Base-by-base conservation (phyloP, 2,329 filamentous ascomycete genomes). In the Penicillium freii region DNA sequence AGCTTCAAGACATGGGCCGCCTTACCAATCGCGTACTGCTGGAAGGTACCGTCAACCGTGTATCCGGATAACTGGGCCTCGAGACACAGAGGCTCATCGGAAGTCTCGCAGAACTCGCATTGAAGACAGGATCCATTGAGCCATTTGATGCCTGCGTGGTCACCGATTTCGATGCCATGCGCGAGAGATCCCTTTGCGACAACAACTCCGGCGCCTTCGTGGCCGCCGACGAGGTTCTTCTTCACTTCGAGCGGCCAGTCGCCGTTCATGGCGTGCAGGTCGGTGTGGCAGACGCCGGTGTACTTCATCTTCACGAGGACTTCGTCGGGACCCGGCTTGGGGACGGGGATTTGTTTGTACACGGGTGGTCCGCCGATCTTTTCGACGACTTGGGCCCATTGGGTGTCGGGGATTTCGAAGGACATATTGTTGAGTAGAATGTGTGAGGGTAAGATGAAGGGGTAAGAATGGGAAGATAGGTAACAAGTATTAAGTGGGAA, bases 321-420 rank as follows among this genome's bases (percentile, higher is more conserved):
- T 78, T 97, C 90, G 79, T 96, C 92, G 51, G 92, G 88, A 23
- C 87, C 91, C 39, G 92, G 92, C 75, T 87, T 84, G 62, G 82
- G 82, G 51, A 96, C 91, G 65, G 90, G 87, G 69, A 97, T 93
- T 78, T 76, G 69, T 61, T 76, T 77, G 72, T 74, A 76, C 47
- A 71, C 65, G n/a, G 73, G 80, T 81, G 87, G 84, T 55, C 87
- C 87, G 66, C 90, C 91, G 56, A 83, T 87, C 82, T 91, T 84
- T 77, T 96, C 90, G 68, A 94, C 82, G 67, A 97, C 90, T 78
- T 94, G 90, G 51, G 93, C 93, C 91, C 89, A 95, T 81, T 97
- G 93, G 76, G 87, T 87, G 50, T 82, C 84, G 58, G 93, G 93
- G 70, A 97, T 84, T 54, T 10, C 9, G n/a, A 11, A 21, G 13